Conservation (phyloP, 352 stramenopile species). For the Phytophthora fragariaefolia region DNA sequence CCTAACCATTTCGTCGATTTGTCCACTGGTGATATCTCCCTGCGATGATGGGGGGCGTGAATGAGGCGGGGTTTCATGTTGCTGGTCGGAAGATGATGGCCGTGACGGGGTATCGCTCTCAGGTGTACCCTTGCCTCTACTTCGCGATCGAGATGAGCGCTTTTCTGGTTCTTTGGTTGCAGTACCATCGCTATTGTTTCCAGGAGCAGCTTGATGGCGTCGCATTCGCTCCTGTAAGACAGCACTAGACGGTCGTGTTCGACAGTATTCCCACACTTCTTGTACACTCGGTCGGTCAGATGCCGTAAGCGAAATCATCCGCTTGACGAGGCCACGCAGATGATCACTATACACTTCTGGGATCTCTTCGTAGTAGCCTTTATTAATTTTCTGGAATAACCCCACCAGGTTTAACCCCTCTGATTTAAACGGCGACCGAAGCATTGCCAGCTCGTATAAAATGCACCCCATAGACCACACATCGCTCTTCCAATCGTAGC, state of each 20-base stretch:
- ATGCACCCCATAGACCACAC: constrained; percentile 96
- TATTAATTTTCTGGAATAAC: constrained; percentile 94
- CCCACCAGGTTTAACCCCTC: constrained; percentile 92
- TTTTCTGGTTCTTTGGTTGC: constrained; percentile 10
- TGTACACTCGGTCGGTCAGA: constrained; percentile 67
- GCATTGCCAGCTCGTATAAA: constrained; percentile 95
- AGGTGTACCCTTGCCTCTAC: constrained; percentile 20
- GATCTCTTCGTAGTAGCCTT: constrained; percentile 79
- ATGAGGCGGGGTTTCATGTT: constrained; percentile 33
- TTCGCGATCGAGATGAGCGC: constrained; percentile 16
- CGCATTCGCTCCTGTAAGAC: constrained; percentile 35
- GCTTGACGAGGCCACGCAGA: constrained; percentile 58
- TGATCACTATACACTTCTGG: constrained; percentile 70
- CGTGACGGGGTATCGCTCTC: constrained; percentile 24
- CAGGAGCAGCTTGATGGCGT: constrained; percentile 19
- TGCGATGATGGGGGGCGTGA: constrained; percentile 49
- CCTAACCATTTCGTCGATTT: constrained; percentile 34
- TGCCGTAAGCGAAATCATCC: constrained; percentile 75
- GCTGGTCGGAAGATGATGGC: constrained; percentile 31
- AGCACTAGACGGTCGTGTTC: constrained; percentile 45
- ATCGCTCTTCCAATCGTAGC: constrained; percentile 96
- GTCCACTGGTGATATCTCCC: constrained; percentile 3
- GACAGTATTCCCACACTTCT: constrained; percentile 67
- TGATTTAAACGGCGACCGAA: constrained; percentile 94
- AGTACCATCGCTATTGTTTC: constrained; percentile 35